These are phyloP conservation scores for Panaeolus cyanescens DNA, from an alignment of 768 basidiomycete genomes.

Conservation along the genomic window DNA sequence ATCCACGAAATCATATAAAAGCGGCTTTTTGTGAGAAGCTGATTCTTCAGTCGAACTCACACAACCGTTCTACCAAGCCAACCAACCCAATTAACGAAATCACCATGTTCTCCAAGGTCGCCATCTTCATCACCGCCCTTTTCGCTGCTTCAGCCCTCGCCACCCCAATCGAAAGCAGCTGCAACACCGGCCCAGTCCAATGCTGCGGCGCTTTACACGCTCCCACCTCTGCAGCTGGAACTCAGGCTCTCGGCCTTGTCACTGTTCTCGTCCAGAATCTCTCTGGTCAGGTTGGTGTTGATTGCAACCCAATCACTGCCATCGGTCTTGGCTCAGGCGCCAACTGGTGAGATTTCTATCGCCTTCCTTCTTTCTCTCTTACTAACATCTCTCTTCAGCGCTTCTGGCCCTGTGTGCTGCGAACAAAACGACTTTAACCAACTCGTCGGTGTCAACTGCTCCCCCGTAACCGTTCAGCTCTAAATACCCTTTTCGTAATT, in stretches of 20 bases:
- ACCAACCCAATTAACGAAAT: neutral
- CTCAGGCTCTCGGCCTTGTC: conserved; percentile 4
- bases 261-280: conserved; percentile 2
- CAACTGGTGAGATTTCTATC: neutral
- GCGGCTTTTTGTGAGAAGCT: neutral
- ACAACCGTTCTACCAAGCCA: neutral
- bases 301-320: conserved; percentile 10
- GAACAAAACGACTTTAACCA: neutral
- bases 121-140: conserved; percentile 9
- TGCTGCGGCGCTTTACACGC: neutral
- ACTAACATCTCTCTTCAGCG: neutral
- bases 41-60: conserved; percentile 6
- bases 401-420: neutral
- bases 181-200: neutral
- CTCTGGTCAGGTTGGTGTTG: conserved; percentile 12
- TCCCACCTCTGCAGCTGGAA: neutral
- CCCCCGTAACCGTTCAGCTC: neutral
- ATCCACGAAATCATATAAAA: neutral
- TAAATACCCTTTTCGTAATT: neutral
- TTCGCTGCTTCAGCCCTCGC: neutral
- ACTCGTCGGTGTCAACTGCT: neutral
- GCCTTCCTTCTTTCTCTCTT: neutral
- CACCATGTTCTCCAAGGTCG: conserved; percentile 16
- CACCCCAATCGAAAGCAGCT: neutral
- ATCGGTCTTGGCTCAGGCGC: conserved; percentile 5